A percentile compares a stretch with the other conserved stretches of the same genome.
These are phyloP conservation scores for Microsporum canis DNA, from an alignment of 2,329 filamentous ascomycete species.

Conservation along the genomic window DNA sequence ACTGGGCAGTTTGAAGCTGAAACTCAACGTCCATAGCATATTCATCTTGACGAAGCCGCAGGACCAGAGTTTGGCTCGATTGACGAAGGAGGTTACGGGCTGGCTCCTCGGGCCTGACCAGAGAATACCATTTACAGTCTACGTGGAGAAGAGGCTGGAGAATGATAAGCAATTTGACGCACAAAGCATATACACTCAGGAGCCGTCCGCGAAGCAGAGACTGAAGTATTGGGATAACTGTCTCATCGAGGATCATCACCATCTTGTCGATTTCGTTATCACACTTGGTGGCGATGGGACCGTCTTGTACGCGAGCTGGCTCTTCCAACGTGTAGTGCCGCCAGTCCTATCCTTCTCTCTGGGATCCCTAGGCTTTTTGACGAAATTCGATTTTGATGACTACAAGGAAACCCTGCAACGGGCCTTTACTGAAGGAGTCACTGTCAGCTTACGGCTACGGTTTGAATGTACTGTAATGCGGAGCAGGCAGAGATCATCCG, in stretches of 20 bases:
- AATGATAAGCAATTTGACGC: slow-evolving; percentile 63
- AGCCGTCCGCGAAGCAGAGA: slow-evolving; percentile 44
- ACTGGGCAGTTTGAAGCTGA: slow-evolving; percentile 69
- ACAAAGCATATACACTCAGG: slow-evolving; percentile 53
- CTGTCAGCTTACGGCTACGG: slow-evolving; percentile 71
- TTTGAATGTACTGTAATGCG: slow-evolving; percentile 95
- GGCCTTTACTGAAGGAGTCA: slow-evolving; percentile 72
- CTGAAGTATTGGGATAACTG: slow-evolving; percentile 74
- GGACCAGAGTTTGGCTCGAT: slow-evolving; percentile 64
- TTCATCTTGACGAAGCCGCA: slow-evolving; percentile 89
- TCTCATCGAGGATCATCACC: slow-evolving; percentile 65
- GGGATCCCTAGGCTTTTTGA: slow-evolving; percentile 86
- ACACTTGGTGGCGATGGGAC: slow-evolving; percentile 94
- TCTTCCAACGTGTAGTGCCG: slow-evolving; percentile 91
- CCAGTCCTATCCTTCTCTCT: slow-evolving; percentile 85
- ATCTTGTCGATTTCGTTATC: slow-evolving; percentile 87
- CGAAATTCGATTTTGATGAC: slow-evolving; percentile 83
- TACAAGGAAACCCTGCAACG: slow-evolving; percentile 57
- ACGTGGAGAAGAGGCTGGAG: slow-evolving; percentile 64
- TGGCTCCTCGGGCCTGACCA: slow-evolving; percentile 70
- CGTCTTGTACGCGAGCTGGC: slow-evolving; percentile 88
- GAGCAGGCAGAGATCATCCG: slow-evolving; percentile 25
- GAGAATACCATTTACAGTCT: slow-evolving; percentile 61
- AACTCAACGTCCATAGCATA: slow-evolving; percentile 67
- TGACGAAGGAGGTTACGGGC: slow-evolving; percentile 62